Conservation (phyloP, 2,329 filamentous ascomycete species). For the Triangularia verruculosa region DNA sequence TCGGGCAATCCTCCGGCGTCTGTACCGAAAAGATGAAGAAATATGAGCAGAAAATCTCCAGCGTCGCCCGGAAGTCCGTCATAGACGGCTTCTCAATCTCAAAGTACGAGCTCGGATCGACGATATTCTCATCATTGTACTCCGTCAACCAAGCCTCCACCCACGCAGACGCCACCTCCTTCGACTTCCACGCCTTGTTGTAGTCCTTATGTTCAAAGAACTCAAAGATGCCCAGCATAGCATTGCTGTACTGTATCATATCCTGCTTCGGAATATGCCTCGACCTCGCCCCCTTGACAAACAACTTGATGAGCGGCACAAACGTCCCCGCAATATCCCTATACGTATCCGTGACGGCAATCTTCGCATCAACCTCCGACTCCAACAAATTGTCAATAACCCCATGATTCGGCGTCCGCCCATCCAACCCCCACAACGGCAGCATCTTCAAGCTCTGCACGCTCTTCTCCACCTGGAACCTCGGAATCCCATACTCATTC, state of each 20-base stretch:
- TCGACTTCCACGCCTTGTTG: slow-evolving; percentile 47
- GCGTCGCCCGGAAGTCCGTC: slow-evolving; percentile 32
- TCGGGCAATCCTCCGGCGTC: slow-evolving; percentile 52
- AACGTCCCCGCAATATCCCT: slow-evolving; percentile 50
- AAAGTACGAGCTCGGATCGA: slow-evolving; percentile 27
- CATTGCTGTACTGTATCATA: slow-evolving; percentile 43
- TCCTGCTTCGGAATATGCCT: slow-evolving; percentile 39
- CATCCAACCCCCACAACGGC: slow-evolving; percentile 54
- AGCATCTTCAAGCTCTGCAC: slow-evolving; percentile 53
- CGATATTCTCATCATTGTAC: slow-evolving; percentile 31
- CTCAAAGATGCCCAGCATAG: slow-evolving; percentile 45
- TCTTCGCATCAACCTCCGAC: slow-evolving; percentile 44
- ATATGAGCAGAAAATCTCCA: slow-evolving; percentile 39
- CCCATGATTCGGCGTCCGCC: slow-evolving; percentile 50
- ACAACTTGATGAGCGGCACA: slow-evolving; percentile 45
- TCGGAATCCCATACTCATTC: slow-evolving; percentile 53
- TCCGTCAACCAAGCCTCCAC: slow-evolving; percentile 45
- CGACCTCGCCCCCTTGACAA: slow-evolving; percentile 46
- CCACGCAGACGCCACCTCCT: slow-evolving; percentile 44
- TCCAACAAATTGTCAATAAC: slow-evolving; percentile 53
- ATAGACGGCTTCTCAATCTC: slow-evolving; percentile 35
- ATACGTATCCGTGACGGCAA: slow-evolving; percentile 40
- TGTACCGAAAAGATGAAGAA: slow-evolving; percentile 57
- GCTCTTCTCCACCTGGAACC: slow-evolving; percentile 54
- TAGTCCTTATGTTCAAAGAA: slow-evolving; percentile 46